Conservation (phyloP, 2,329 filamentous ascomycete species). For the Arthroderma sp. region DNA sequence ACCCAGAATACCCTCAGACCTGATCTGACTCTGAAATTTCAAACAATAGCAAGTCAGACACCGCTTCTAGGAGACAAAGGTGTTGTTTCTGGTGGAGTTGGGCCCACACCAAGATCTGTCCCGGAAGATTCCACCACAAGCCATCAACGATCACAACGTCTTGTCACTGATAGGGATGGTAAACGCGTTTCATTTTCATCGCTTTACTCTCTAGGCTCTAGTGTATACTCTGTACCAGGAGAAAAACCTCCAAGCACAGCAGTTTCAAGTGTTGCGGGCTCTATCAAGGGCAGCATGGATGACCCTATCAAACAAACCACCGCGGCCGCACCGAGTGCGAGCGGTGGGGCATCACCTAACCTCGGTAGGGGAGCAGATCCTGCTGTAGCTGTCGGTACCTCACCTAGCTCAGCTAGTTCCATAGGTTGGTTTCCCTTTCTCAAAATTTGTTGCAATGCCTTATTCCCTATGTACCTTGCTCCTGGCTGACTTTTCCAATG, state of each 20-base stretch:
- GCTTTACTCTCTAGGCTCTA: conserved; percentile 43
- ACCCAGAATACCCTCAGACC: no score
- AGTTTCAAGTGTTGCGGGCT: conserved; percentile 25
- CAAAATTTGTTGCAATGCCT: no score
- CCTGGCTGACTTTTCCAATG: no score
- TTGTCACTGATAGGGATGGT: conserved; percentile 25
- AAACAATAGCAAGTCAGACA: no score
- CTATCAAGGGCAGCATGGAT: conserved; percentile 17
- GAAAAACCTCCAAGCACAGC: conserved; percentile 15
- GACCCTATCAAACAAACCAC: conserved; percentile 4
- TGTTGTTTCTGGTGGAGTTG: neutral
- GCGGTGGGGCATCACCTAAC: neutral
- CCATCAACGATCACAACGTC: conserved; percentile 4
- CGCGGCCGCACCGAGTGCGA: neutral
- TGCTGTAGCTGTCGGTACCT: neutral
- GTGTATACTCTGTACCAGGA: conserved; percentile 11
- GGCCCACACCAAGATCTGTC: neutral
- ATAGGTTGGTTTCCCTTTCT: neutral
- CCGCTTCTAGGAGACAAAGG: no score
- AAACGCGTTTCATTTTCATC: conserved; percentile 64
- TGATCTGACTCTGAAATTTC: no score
- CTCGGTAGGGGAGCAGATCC: neutral
- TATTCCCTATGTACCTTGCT: no score
- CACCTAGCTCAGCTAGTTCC: neutral
- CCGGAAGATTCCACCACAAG: conserved; percentile 1